A percentile compares a stretch with the other conserved stretches of the same genome.
These are phyloP conservation scores for Aspergillus unguis DNA, from an alignment of 2,329 filamentous ascomycete species.

Conservation along the genomic window DNA sequence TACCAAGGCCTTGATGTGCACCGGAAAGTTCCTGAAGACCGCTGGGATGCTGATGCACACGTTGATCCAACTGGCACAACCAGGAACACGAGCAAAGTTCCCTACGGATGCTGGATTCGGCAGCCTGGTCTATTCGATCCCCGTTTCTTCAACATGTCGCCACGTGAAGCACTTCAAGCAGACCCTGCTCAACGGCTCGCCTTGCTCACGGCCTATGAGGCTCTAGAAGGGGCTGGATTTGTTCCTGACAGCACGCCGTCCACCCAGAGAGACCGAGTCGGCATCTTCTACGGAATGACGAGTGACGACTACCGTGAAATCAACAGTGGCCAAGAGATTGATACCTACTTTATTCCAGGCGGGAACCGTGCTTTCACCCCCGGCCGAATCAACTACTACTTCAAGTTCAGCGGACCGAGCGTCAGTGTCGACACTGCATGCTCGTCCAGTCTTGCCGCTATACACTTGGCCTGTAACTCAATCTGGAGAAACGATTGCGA, in stretches of 20 bases:
- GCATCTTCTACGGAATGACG: constrained; percentile 72
- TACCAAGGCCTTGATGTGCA: constrained; percentile 73
- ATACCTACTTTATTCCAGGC: constrained; percentile 66
- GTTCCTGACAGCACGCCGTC: constrained; percentile 69
- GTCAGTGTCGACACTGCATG: constrained; percentile 76
- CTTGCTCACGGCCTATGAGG: constrained; percentile 74
- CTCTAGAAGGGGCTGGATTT: constrained; percentile 76
- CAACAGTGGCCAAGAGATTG: constrained; percentile 68
- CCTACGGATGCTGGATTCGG: constrained; percentile 72
- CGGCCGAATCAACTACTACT: constrained; percentile 57
- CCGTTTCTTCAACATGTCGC: constrained; percentile 86
- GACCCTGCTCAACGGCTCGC: constrained; percentile 79
- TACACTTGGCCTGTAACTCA: constrained; percentile 69
- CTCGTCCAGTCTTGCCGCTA: constrained; percentile 69
- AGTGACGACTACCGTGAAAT: constrained; percentile 76
- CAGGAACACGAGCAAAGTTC: constrained; percentile 73
- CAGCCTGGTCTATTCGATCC: constrained; percentile 75
- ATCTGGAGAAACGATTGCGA: constrained; percentile 75
- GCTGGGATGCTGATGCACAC: constrained; percentile 71
- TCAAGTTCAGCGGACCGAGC: constrained; percentile 72
- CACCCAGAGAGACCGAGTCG: constrained; percentile 62
- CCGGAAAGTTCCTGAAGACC: constrained; percentile 56
- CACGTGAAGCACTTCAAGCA: constrained; percentile 73
- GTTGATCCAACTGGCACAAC: constrained; percentile 68
- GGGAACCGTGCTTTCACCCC: constrained; percentile 53